A percentile compares a stretch with the other conserved stretches of the same genome.
phyloP scores from a whole-genome alignment of 2,329 filamentous ascomycete genomes.

The Fusarium sp. region DNA sequence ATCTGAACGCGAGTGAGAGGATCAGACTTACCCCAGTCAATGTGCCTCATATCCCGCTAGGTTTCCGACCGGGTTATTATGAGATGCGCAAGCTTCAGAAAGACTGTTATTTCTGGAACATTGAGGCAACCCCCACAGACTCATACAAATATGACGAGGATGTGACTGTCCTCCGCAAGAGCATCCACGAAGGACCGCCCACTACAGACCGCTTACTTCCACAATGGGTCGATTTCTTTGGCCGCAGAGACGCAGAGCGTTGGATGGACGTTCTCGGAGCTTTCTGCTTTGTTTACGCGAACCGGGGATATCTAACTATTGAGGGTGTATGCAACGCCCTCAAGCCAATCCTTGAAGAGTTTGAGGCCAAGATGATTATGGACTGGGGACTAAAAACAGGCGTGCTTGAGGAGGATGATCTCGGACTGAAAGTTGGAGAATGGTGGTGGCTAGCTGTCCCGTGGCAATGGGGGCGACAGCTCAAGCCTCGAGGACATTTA shows the following conservation, averaged over 20 bases:
- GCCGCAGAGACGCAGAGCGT: conserved; percentile 66
- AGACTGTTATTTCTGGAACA: conserved; percentile 72
- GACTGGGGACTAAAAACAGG: conserved; percentile 70
- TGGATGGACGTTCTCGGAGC: conserved; percentile 76
- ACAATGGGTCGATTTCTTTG: conserved; percentile 80
- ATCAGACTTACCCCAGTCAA: conserved; percentile 67
- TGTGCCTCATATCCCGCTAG: conserved; percentile 74
- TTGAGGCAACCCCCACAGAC: conserved; percentile 74
- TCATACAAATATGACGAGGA: conserved; percentile 69
- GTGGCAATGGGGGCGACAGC: conserved; percentile 45
- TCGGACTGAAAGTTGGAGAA: conserved; percentile 65
- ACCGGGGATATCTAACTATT: conserved; percentile 69
- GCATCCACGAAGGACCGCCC: conserved; percentile 58
- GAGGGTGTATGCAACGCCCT: conserved; percentile 68
- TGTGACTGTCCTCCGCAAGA: conserved; percentile 57
- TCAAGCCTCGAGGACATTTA: neutral
- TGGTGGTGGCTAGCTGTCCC: conserved; percentile 76
- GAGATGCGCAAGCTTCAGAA: conserved; percentile 77
- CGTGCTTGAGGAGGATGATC: conserved; percentile 59
- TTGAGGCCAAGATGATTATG: conserved; percentile 71
- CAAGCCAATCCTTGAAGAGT: conserved; percentile 70
- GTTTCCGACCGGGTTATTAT: conserved; percentile 79
- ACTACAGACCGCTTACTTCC: conserved; percentile 66
- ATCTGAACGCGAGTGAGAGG: conserved; percentile 71
- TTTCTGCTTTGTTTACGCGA: conserved; percentile 72